Percentiles rank a stretch among this genome's conserved stretches.
phyloP scores from a whole-genome alignment of 2,329 filamentous ascomycete genomes.

The Endoconidiophora polonica region DNA sequence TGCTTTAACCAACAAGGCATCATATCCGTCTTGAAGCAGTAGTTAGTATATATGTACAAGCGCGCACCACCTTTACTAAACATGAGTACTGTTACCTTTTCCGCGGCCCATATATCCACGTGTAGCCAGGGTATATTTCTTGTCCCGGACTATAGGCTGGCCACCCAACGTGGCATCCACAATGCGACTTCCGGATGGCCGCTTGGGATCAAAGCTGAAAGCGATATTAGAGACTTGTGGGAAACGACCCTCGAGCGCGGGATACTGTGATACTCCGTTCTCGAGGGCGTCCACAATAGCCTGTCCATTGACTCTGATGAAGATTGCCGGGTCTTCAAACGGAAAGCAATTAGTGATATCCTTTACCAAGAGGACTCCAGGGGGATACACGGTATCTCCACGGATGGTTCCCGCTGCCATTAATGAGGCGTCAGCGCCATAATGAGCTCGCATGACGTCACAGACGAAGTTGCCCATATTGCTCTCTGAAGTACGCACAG shows the following conservation, averaged over 20 bases:
- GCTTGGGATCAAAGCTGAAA: slow-evolving; percentile 53
- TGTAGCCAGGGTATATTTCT: slow-evolving; percentile 57
- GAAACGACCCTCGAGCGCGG: slow-evolving; percentile 64
- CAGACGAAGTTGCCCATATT: slow-evolving; percentile 86
- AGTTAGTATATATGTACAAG: not conserved
- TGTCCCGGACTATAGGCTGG: slow-evolving; percentile 42
- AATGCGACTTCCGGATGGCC: slow-evolving; percentile 45
- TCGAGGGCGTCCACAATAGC: slow-evolving; percentile 67
- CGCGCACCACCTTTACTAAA: not conserved
- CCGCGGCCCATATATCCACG: slow-evolving; percentile 79
- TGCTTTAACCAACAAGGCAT: slow-evolving; percentile 54
- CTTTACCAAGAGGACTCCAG: slow-evolving; percentile 58
- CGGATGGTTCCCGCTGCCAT: slow-evolving; percentile 78
- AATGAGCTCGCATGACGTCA: slow-evolving; percentile 76
- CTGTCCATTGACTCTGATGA: slow-evolving; percentile 53
- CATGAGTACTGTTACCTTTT: slow-evolving; percentile 30
- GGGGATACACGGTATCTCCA: slow-evolving; percentile 76
- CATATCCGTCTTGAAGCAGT: slow-evolving; percentile 48
- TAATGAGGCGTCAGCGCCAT: slow-evolving; percentile 62
- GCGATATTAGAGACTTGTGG: slow-evolving; percentile 73
- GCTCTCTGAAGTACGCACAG: slow-evolving; percentile 58
- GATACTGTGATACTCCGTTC: slow-evolving; percentile 66
- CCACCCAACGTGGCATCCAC: slow-evolving; percentile 43
- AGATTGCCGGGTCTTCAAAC: slow-evolving; percentile 77
- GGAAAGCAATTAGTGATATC: slow-evolving; percentile 84